These are phyloP conservation scores for Saccharomycopsis crataegensis DNA, from an alignment of 1,139 yeast genomes.

Conservation along the genomic window DNA sequence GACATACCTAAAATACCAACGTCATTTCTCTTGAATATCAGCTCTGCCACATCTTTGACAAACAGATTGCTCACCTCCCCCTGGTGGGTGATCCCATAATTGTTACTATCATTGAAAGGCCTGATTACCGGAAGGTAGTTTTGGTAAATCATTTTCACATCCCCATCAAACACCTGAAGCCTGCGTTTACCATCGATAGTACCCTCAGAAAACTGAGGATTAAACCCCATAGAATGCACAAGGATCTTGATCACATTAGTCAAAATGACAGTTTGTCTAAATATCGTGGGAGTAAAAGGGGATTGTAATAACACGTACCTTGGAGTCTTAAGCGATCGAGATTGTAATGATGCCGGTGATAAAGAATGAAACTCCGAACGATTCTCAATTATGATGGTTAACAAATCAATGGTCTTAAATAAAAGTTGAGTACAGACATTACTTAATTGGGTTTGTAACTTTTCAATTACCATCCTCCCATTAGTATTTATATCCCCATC, in stretches of 20 bases:
- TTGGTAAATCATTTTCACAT: slow-evolving; percentile 23
- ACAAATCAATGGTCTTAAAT: slow-evolving; percentile 5
- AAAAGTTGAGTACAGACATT: slow-evolving; percentile 4
- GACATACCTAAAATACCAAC: too few species aligned
- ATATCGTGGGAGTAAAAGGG: slow-evolving; percentile 25
- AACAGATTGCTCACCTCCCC: slow-evolving; percentile 14
- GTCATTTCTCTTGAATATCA: background rate
- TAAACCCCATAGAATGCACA: slow-evolving; percentile 25
- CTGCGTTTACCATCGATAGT: background rate
- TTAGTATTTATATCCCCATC: background rate
- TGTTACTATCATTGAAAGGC: slow-evolving; percentile 26
- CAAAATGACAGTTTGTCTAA: slow-evolving; percentile 24
- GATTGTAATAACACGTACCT: slow-evolving; percentile 19
- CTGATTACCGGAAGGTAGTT: slow-evolving; percentile 24
- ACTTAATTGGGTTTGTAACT: slow-evolving; percentile 5
- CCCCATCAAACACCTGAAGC: slow-evolving; percentile 18
- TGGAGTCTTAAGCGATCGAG: background rate
- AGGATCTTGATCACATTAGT: slow-evolving; percentile 24
- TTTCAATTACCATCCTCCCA: background rate
- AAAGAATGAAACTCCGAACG: slow-evolving; percentile 16
- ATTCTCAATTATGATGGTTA: slow-evolving; percentile 10
- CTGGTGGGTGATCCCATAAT: slow-evolving; percentile 21
- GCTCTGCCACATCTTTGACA: background rate
- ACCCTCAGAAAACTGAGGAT: slow-evolving; percentile 1
- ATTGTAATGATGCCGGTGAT: slow-evolving; percentile 11